These are phyloP conservation scores for Chrysosporium queenslandicum DNA, from an alignment of 2,329 filamentous ascomycete species.

Conservation along the genomic window DNA sequence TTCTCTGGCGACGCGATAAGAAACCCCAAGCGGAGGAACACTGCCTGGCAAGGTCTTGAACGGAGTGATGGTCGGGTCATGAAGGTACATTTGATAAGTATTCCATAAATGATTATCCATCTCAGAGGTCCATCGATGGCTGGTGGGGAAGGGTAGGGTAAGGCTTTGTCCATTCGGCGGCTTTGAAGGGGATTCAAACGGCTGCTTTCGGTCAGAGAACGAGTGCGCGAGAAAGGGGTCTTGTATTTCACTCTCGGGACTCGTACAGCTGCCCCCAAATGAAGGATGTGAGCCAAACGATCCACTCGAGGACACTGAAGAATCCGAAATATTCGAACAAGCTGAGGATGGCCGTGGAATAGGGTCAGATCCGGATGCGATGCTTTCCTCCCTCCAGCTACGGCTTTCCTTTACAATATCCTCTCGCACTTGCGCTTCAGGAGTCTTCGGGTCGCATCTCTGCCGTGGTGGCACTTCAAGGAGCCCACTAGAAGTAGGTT, in stretches of 20 bases:
- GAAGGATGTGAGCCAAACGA: constrained; percentile 49
- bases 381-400: constrained; percentile 28
- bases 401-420: constrained; percentile 27
- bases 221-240: constrained; percentile 46
- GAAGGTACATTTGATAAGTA: constrained; percentile 55
- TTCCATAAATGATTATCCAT: constrained; percentile 60
- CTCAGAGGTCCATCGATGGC: constrained; percentile 46
- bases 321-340: constrained; percentile 51
- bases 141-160: constrained; percentile 21
- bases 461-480: constrained; percentile 33
- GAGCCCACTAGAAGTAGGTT: constrained; percentile 26
- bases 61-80: constrained; percentile 55
- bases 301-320: constrained; percentile 50
- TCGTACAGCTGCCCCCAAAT: constrained; percentile 50
- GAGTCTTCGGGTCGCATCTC: constrained; percentile 35
- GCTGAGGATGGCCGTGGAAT: constrained; percentile 49
- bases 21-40: constrained; percentile 54
- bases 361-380: constrained; percentile 30
- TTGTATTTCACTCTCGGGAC: constrained; percentile 48
- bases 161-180: constrained; percentile 24
- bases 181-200: constrained; percentile 32
- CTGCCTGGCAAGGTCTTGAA: constrained; percentile 58
- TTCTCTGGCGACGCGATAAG: constrained; percentile 52
- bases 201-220: constrained; percentile 30
- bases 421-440: constrained; percentile 37